Evolutionary conservation across 805 yeast species (phyloP), one percentile per base, ranked within the genome.

Genomic region (Spathaspora boniae): DNA sequence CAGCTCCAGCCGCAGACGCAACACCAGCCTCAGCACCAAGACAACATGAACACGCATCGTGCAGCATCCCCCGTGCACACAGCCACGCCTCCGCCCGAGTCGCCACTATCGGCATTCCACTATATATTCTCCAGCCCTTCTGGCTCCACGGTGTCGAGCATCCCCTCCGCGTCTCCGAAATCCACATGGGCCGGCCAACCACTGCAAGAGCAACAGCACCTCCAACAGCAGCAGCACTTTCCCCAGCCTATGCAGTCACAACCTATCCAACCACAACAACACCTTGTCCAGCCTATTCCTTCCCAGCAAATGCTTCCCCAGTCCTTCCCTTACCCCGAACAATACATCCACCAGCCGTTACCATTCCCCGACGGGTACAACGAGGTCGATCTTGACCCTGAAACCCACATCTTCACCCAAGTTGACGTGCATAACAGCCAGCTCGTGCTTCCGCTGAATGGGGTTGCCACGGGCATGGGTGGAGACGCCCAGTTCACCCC

Each of bases 21-120:
- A n/a, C n/a, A n/a, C n/a, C n/a, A n/a, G n/a, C n/a, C n/a, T n/a
- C n/a, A n/a, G n/a, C n/a, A n/a, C n/a, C n/a, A n/a, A n/a, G n/a
- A n/a, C 12, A 31, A 16, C n/a, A 32, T 32, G 36, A 30, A 32
- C 27, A 26, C 36, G 2, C 36, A 32, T n/a, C 25, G 27, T 12
- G 8, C 27, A 14, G 27, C 36, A 6, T 24, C 36, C 9, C 36
- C 36, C 8, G 30, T 14, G 2, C 36, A 32, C 15, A 19, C 20
- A 16, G 19, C 27, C 8, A 32, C 36, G 2, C 36, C 36, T 11
- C 28, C 36, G 27, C 36, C 36, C 9, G 36, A 32, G 19, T 32
- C 36, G 9, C 36, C 36, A 6, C 27, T 32, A n/a, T 16, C 36
- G 5, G 19, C 36, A n/a, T 32, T 32, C 15, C 24, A 31, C 11